Evolutionary conservation across 345 rosid species (phyloP).

Genomic region (Rhodomyrtus tomentosa): DNA sequence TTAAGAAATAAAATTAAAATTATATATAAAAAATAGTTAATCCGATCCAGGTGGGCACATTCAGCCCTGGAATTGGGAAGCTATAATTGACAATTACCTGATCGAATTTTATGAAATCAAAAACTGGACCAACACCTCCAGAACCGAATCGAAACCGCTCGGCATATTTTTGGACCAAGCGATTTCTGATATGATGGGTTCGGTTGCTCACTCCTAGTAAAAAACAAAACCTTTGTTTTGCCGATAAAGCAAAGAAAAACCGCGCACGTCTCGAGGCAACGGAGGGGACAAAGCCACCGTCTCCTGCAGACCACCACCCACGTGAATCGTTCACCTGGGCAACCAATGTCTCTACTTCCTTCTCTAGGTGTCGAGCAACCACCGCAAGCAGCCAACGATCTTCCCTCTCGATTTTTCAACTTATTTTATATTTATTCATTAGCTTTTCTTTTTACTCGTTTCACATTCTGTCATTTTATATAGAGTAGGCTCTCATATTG

Average conservation of each 20-base stretch:
- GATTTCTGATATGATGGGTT: no score
- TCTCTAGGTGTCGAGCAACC: not conserved
- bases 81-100: no score
- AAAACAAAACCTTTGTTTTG: not conserved
- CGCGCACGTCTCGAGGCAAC: constrained; percentile 1
- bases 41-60: no score
- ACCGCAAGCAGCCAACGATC: not conserved
- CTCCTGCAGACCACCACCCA: constrained; percentile 4
- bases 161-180: no score
- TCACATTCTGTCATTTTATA: not conserved
- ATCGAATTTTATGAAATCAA: no score
- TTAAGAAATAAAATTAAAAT: no score
- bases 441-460: not conserved
- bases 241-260: not conserved
- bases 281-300: constrained; percentile 6
- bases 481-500: not conserved
- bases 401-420: not conserved
- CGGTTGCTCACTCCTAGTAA: no score
- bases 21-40: no score
- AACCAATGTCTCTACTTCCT: not conserved
- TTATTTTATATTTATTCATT: not conserved
- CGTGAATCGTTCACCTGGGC: constrained; percentile 9
- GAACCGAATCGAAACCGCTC: no score
- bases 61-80: no score
- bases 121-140: no score